These are phyloP conservation scores for Diutina ranongensis DNA, from an alignment of 1,139 yeast species.

Conservation along the genomic window DNA sequence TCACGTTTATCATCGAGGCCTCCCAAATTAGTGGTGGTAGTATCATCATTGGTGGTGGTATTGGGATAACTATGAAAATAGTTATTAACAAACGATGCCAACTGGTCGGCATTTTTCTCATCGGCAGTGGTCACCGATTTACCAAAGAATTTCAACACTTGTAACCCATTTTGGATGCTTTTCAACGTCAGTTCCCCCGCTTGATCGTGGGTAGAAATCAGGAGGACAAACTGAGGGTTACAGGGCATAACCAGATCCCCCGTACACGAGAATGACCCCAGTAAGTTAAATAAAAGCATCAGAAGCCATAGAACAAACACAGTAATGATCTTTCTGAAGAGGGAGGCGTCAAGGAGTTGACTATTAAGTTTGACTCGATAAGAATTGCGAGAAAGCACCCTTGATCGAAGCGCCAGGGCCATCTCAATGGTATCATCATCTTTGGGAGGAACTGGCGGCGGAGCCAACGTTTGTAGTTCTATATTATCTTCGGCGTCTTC, in stretches of 20 bases:
- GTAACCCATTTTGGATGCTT: background rate
- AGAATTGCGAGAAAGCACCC: background rate
- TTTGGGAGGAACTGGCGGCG: slow-evolving; percentile 3
- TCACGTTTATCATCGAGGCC: background rate
- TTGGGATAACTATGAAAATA: background rate
- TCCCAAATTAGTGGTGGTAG: background rate
- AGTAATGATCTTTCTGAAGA: background rate
- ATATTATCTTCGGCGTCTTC: background rate
- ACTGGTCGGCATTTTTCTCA: background rate
- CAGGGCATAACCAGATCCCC: slow-evolving; percentile 2
- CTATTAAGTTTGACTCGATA: background rate
- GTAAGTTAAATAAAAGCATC: slow-evolving; percentile 3
- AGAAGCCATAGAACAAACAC: background rate
- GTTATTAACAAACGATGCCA: background rate
- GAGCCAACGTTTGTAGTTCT: background rate
- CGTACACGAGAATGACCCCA: slow-evolving; percentile 2
- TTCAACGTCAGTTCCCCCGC: background rate
- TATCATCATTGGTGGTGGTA: background rate
- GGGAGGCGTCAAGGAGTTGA: background rate
- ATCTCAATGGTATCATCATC: slow-evolving; percentile 1
- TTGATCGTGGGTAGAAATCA: background rate
- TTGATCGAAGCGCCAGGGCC: background rate
- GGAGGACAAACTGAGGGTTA: background rate
- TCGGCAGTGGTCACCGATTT: background rate
- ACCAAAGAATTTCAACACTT: background rate